Evolutionary conservation across 306 rosid genomes (phyloP).

Genomic region (Quercus variabilis): DNA sequence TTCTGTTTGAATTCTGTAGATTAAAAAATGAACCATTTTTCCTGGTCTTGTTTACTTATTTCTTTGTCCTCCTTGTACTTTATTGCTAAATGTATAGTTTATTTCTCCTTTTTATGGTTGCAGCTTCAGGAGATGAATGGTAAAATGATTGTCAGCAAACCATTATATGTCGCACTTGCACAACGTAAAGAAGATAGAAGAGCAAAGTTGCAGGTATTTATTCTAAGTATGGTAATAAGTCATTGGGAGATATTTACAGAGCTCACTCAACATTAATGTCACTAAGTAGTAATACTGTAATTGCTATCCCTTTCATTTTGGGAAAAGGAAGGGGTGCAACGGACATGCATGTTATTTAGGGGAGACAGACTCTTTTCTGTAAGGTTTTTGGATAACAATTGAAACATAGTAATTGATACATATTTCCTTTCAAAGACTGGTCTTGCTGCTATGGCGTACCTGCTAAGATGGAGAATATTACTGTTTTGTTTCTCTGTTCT

Average conservation of each 20-base stretch:
- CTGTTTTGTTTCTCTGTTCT: not conserved
- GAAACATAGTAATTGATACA: not conserved
- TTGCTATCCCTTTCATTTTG: not conserved
- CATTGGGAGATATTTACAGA: not conserved
- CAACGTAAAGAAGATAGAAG: slow-evolving; percentile 69
- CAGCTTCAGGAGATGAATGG: slow-evolving; percentile 68
- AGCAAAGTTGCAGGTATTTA: slow-evolving; percentile 66
- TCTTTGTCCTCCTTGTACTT: not conserved
- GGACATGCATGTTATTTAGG: not conserved
- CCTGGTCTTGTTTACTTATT: not conserved
- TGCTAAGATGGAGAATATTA: not conserved
- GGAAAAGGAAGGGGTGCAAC: not conserved
- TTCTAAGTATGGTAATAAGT: not conserved
- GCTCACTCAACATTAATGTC: not conserved
- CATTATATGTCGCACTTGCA: slow-evolving; percentile 70
- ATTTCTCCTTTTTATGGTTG: not conserved
- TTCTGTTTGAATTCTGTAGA: not conserved
- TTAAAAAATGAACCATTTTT: not conserved
- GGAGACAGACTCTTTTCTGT: not conserved
- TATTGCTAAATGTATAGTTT: not conserved
- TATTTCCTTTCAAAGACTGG: not conserved
- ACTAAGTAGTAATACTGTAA: not conserved
- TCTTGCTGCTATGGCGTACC: not conserved
- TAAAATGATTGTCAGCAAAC: slow-evolving; percentile 60
- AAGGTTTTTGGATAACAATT: not conserved